Percentiles rank a stretch among this genome's conserved stretches.
phyloP scores from a whole-genome alignment of 2,329 filamentous ascomycete genomes.

The Colletotrichum tamarilloi region DNA sequence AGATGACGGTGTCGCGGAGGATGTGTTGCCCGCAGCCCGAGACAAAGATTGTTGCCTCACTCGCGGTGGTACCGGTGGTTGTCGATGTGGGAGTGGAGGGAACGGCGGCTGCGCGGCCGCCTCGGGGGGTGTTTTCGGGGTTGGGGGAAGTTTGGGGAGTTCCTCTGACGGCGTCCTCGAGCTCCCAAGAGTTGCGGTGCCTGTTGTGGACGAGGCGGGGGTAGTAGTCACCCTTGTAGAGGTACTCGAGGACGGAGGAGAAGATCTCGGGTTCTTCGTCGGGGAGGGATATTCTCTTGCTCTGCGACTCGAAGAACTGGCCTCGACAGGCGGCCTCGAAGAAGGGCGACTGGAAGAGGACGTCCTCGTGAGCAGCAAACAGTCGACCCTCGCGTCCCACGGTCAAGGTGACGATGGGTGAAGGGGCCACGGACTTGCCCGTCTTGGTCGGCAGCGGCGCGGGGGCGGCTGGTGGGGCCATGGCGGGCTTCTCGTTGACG shows the following conservation, averaged over 20 bases:
- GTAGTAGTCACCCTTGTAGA: constrained; percentile 95
- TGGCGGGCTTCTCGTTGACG: constrained; percentile 67
- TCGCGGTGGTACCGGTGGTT: constrained; percentile 55
- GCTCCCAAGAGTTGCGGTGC: constrained; percentile 80
- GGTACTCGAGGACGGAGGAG: constrained; percentile 88
- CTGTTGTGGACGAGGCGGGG: constrained; percentile 87
- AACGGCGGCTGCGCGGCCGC: constrained; percentile 57
- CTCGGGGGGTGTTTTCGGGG: constrained; percentile 52
- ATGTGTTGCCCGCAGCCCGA: constrained; percentile 79
- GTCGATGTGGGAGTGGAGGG: constrained; percentile 36
- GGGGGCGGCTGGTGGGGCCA: constrained; percentile 48
- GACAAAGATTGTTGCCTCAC: constrained; percentile 83
- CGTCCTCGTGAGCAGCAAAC: constrained; percentile 91
- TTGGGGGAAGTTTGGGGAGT: constrained; percentile 64
- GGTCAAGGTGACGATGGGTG: constrained; percentile 84
- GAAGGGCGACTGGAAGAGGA: constrained; percentile 82
- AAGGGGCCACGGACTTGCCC: constrained; percentile 51
- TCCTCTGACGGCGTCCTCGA: constrained; percentile 71
- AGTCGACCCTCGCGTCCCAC: constrained; percentile 86
- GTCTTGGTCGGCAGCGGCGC: constrained; percentile 60
- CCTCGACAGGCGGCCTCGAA: constrained; percentile 74
- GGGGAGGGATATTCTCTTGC: constrained; percentile 82
- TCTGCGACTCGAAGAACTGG: constrained; percentile 78
- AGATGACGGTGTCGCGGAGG: constrained; percentile 92
- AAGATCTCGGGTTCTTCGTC: constrained; percentile 92